Evolutionary conservation across 352 stramenopile genomes (phyloP).

Genomic region (Nothophytophthora sp.): DNA sequence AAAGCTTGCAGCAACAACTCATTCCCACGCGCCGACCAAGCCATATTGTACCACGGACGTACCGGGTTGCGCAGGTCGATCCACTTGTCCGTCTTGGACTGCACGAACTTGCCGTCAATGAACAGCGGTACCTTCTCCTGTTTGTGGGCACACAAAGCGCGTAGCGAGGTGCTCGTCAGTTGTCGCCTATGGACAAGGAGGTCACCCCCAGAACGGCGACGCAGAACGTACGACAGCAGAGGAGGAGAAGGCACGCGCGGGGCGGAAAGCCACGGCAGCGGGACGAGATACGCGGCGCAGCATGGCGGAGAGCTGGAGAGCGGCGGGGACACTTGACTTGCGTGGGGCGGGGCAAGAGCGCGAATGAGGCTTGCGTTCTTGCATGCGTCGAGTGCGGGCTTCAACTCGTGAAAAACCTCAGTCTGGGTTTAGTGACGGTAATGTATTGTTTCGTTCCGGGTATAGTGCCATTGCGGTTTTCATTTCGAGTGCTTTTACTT

Average conservation of each 20-base stretch:
- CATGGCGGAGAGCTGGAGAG: constrained; percentile 12
- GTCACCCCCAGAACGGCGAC: background rate
- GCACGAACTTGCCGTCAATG: constrained; percentile 93
- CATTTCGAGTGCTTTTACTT: too few relatives aligned
- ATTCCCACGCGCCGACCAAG: background rate
- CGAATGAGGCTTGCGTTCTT: too few relatives aligned
- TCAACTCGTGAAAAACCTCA: too few relatives aligned
- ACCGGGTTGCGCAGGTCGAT: constrained; percentile 92
- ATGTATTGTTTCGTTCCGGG: too few relatives aligned
- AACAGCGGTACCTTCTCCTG: constrained; percentile 84
- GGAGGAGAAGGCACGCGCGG: constrained; percentile 45
- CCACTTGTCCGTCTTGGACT: constrained; percentile 91
- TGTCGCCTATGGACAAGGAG: too few relatives aligned
- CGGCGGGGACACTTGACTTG: too few relatives aligned
- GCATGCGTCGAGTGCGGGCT: constrained; percentile 19
- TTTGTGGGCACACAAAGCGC: too few relatives aligned
- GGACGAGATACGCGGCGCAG: constrained; percentile 27
- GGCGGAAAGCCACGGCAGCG: constrained; percentile 14
- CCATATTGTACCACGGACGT: background rate
- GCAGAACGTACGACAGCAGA: constrained; percentile 33
- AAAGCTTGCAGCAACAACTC: constrained; percentile 6
- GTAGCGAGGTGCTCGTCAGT: too few relatives aligned
- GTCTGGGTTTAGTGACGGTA: too few relatives aligned
- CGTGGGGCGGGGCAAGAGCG: constrained; percentile 14
- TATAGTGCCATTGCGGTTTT: too few relatives aligned